phyloP scores from a whole-genome alignment of 345 rosid species.

The Psidium guajava region DNA sequence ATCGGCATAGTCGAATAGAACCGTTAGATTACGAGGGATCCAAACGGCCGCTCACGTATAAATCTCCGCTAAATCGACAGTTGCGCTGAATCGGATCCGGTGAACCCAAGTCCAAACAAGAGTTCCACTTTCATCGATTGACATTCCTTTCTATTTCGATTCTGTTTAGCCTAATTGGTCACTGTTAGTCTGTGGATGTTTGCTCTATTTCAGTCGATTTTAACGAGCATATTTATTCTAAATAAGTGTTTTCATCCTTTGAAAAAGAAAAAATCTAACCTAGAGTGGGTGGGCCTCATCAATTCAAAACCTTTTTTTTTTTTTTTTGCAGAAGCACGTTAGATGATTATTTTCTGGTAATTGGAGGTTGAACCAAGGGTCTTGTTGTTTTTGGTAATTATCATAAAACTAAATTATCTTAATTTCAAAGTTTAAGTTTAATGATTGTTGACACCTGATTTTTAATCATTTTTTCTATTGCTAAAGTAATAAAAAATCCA shows the following conservation, averaged over 20 bases:
- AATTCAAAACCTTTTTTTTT: too few relatives aligned
- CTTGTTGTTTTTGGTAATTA: neutral
- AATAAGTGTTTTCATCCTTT: too few relatives aligned
- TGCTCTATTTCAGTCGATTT: too few relatives aligned
- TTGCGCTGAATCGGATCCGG: neutral
- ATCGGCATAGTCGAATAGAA: conserved; percentile 9
- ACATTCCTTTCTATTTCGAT: neutral
- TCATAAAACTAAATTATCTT: neutral
- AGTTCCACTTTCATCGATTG: neutral
- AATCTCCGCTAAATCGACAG: neutral
- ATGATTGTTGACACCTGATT: too few relatives aligned
- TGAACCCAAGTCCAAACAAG: neutral
- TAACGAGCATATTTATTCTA: too few relatives aligned
- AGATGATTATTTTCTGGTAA: neutral
- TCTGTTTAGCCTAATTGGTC: neutral
- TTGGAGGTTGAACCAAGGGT: neutral
- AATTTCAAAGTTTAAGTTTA: neutral
- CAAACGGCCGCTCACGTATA: neutral
- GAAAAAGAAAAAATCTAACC: too few relatives aligned
- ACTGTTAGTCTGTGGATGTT: too few relatives aligned
- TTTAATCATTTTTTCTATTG: too few relatives aligned
- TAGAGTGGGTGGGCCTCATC: too few relatives aligned
- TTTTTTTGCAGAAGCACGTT: neutral
- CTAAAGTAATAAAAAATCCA: too few relatives aligned
- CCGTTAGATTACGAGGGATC: rapidly evolving